A percentile compares a stretch with the other conserved stretches of the same genome.
Conservation (phyloP, 768 basidiomycete genomes). For the Tricholoma terreum region DNA sequence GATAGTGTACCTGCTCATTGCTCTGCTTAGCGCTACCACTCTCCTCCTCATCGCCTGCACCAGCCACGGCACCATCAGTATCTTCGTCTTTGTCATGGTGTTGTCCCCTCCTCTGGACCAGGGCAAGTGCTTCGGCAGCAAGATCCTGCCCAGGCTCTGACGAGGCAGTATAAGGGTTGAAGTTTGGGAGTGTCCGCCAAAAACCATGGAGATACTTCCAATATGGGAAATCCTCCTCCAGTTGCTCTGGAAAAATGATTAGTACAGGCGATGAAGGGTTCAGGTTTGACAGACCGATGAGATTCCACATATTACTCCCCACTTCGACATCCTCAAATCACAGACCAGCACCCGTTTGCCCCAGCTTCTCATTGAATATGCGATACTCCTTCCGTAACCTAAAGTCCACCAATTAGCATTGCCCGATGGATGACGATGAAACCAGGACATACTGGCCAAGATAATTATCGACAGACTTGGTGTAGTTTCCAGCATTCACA, state of each 20-base stretch:
- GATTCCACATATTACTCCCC: not conserved
- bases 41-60: not conserved
- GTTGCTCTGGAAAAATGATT: not conserved
- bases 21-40: not conserved
- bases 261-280: not conserved
- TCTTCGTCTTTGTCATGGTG: not conserved
- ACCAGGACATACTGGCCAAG: not conserved
- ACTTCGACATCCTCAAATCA: not conserved
- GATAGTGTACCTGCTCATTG: not conserved
- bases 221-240: not conserved
- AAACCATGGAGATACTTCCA: not conserved
- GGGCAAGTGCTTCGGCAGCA: conserved; percentile 1
- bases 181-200: conserved; percentile 8
- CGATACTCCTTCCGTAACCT: not conserved
- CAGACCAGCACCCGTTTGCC: not conserved
- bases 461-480: not conserved
- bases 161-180: conserved; percentile 5
- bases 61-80: not conserved
- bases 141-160: conserved; percentile 10
- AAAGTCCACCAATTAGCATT: not conserved
- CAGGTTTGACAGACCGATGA: not conserved
- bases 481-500: not conserved
- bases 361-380: not conserved
- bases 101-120: not conserved
- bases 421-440: not conserved